phyloP scores from a whole-genome alignment of 2,329 filamentous ascomycete species.

The Claviceps cyperi region DNA sequence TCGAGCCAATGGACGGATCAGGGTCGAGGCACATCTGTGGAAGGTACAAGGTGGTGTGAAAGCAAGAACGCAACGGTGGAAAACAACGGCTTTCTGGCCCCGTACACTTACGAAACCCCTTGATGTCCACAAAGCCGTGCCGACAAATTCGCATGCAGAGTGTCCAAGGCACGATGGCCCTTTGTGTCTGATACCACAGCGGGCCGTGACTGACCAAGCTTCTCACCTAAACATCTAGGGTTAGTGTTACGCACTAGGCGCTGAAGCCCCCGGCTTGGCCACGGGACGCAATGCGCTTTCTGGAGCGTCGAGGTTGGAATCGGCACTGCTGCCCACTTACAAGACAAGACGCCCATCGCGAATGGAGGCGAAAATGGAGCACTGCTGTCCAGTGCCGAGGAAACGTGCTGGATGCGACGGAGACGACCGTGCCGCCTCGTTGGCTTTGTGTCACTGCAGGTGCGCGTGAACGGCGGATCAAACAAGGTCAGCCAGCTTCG shows the following conservation, averaged over 20 bases:
- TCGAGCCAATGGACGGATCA: no score
- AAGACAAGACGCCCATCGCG: neutral
- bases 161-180: neutral
- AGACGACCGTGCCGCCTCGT: neutral
- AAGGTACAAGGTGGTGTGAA: no score
- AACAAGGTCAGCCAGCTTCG: neutral
- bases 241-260: no score
- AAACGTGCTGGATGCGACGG: constrained; percentile 1
- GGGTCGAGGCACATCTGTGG: no score
- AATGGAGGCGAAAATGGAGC: neutral
- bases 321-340: neutral
- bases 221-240: no score
- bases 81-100: no score
- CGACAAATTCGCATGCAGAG: neutral
- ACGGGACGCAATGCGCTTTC: neutral
- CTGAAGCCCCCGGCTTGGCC: neutral
- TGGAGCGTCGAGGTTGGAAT: neutral
- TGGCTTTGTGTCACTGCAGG: neutral
- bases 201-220: no score
- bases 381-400: neutral
- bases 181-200: no score
- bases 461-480: neutral
- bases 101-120: no score
- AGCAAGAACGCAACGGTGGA: no score
- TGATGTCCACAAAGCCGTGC: neutral